These are phyloP conservation scores for Penicillium simplicissimum DNA, from an alignment of 495 filamentous ascomycete species.

Conservation along the genomic window DNA sequence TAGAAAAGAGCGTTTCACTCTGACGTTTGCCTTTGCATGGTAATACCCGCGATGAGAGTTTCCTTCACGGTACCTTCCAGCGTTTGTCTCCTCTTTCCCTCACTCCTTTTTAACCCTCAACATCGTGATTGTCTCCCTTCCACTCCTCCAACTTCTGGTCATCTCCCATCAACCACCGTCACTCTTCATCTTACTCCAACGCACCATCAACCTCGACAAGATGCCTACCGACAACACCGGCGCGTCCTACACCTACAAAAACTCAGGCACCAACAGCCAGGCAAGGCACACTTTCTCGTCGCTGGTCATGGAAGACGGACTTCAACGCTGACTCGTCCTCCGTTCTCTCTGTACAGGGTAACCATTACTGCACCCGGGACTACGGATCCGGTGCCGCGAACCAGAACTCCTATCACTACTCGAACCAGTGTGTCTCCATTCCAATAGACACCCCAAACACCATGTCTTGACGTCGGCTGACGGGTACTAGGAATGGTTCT, in stretches of 20 bases:
- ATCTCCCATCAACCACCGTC: not conserved
- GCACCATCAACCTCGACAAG: not conserved
- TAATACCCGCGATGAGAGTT: not conserved
- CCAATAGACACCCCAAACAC: too few species aligned
- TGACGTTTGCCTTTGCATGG: constrained; percentile 1
- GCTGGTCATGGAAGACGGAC: not conserved
- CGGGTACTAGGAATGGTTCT: constrained; percentile 30
- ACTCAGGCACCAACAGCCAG: constrained; percentile 40
- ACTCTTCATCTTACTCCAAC: not conserved
- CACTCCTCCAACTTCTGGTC: not conserved
- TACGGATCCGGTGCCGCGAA: constrained; percentile 34
- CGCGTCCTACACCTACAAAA: constrained; percentile 29
- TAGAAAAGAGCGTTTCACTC: not conserved
- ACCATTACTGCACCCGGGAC: constrained; percentile 44
- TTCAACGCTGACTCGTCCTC: not conserved
- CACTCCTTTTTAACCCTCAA: not conserved
- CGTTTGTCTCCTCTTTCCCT: not conserved
- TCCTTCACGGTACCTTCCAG: not conserved
- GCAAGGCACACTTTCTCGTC: constrained; percentile 11
- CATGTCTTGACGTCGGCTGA: not conserved
- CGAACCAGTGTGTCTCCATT: constrained; percentile 31
- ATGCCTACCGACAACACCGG: constrained; percentile 19
- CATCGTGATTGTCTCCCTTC: not conserved
- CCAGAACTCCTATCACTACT: constrained; percentile 44
- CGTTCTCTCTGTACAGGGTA: constrained; percentile 25